These are phyloP conservation scores for Colletotrichum sp. DNA, from an alignment of 2,329 filamentous ascomycete genomes.

Conservation along the genomic window DNA sequence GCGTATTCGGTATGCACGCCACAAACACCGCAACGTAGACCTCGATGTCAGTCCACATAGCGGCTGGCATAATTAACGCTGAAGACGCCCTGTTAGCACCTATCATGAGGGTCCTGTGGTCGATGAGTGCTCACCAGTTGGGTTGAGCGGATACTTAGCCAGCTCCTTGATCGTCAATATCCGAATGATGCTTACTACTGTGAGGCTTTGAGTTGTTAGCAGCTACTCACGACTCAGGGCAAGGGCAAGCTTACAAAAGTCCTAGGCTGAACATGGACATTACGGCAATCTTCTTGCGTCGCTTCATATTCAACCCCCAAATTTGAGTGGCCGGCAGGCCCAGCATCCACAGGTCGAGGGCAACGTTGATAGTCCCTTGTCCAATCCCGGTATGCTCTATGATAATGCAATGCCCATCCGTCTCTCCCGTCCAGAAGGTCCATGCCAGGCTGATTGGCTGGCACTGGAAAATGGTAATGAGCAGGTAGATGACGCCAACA, in stretches of 20 bases:
- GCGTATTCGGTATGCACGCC: neutral
- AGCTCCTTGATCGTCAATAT: neutral
- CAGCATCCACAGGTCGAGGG: neutral
- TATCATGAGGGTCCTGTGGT: neutral
- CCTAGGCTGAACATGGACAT: neutral
- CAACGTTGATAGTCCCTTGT: neutral
- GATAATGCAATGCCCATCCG: neutral
- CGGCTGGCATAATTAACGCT: conserved; percentile 26
- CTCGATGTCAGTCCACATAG: conserved; percentile 27
- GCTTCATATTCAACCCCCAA: neutral
- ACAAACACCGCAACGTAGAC: neutral
- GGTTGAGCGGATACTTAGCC: neutral
- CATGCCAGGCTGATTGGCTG: neutral
- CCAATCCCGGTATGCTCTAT: neutral
- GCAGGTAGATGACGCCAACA: conserved; percentile 27
- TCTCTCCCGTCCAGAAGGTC: neutral
- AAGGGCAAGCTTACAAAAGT: neutral
- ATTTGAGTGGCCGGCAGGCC: neutral
- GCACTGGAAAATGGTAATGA: conserved; percentile 34
- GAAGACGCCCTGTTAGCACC: neutral
- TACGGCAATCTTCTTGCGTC: neutral
- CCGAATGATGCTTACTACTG: neutral
- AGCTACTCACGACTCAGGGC: too few relatives aligned
- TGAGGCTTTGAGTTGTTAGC: neutral
- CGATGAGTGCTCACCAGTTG: conserved; percentile 5